Base-by-base conservation (phyloP, 352 stramenopile species). In the Globisporangium irregulare region DNA sequence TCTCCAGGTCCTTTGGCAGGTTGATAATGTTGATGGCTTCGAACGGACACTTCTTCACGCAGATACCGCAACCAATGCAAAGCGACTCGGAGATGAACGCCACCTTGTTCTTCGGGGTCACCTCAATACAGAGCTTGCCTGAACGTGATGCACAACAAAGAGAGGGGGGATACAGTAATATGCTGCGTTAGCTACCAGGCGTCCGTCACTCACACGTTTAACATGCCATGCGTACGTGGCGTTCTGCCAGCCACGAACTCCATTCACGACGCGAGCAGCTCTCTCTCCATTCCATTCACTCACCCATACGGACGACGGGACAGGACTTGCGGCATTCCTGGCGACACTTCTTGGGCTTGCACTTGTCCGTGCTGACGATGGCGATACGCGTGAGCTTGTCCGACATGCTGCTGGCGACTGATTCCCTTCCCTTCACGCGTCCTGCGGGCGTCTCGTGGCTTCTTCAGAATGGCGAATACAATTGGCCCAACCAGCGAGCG, bases 21-120 rank as follows among this genome's bases (percentile, higher is more conserved):
- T 99, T 99, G 89, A 99, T 99, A 72, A 99, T 99, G 73, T 94
- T 97, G 67, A 99, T 99, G 38, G 98, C 98, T 67, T 99, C 97
- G 70, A 99, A 99, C 25, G 98, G 98, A 75, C 98, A 99, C 78
- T 99, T 99, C 87, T 99, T 99, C 8, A 99, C 97, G 79, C 98
- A 99, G 75, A 99, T 99, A 89, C 98, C 97, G 76, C 98, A 99
- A 73, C 98, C 98, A 72, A 99, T 99, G 79, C 98, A 99, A 25
- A 99, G 93, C 81, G 75, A 73, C 81, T 99, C 98, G 50, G 95
- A 99, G 75, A 99, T 98, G 82, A 98, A 99, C 10, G 97, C 97
- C 60, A 99, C 89, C 83, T 99, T 99, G 80, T 65, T 92, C 73
- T 97, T 99, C 50, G 92, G 92, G 43, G 76, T 87, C 43, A 99